A percentile compares a stretch with the other conserved stretches of the same genome.
Evolutionary conservation across 2,329 filamentous ascomycete species (phyloP).

Genomic region (Nothomitra cinnamomea): DNA sequence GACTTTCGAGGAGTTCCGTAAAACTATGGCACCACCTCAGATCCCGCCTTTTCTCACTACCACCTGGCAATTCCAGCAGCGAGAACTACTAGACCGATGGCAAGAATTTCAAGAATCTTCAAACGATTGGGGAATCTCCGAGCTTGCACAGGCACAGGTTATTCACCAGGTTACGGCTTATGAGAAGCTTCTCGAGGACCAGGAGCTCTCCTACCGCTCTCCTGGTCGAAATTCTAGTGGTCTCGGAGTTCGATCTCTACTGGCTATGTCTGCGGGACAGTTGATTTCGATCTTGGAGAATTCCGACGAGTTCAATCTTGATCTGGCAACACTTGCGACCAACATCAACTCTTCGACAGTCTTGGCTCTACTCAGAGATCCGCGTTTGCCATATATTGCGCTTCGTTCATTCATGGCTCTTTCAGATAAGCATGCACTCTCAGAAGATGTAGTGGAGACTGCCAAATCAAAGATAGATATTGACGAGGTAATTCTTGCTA

Average conservation of each 20-base stretch:
- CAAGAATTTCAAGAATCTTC: not conserved
- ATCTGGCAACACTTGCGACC: not conserved
- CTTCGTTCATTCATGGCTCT: constrained; percentile 5
- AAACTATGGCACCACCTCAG: not conserved
- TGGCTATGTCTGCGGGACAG: not conserved
- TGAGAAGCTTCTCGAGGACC: not conserved
- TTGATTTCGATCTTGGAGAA: not conserved
- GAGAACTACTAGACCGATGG: not conserved
- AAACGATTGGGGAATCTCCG: not conserved
- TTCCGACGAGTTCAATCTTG: constrained; percentile 2
- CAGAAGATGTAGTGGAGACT: not conserved
- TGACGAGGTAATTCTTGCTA: constrained; percentile 11
- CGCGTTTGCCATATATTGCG: not conserved
- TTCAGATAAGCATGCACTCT: not conserved
- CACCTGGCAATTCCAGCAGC: not conserved
- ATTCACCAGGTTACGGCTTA: not conserved
- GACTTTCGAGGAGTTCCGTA: too few species aligned
- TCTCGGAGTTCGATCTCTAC: not conserved
- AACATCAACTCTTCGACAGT: not conserved
- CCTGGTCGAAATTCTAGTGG: not conserved
- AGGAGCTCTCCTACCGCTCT: not conserved
- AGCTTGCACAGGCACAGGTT: not conserved
- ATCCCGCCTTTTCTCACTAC: not conserved
- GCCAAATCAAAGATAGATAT: constrained; percentile 8
- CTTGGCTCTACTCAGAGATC: not conserved